Evolutionary conservation across 2,329 filamentous ascomycete species (phyloP), one percentile per base, ranked within the genome.

Genomic region (Plenodomus biglobosus): DNA sequence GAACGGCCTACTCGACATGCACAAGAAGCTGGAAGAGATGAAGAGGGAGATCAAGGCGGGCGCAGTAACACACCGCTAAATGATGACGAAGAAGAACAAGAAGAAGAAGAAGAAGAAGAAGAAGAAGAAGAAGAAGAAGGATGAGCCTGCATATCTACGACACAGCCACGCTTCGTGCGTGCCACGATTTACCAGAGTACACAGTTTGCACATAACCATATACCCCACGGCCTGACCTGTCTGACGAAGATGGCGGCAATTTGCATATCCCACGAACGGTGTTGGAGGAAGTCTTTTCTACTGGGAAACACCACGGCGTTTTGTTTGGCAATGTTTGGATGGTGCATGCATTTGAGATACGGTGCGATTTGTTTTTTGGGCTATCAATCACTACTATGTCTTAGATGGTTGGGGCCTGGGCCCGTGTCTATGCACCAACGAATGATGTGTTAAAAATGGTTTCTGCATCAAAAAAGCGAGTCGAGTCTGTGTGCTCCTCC

Each of bases 81-180:
- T 37, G 32, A 46, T 19, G 18, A 48, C 20, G 27, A 16, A 10
- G 27, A 32, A 10, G 27, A 32, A 32, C 30, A 32, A 35, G 37
- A n/a, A 75, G 55, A 80, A 83, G 78, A 85, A 85, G 72, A 69
- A 75, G 50, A 79, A 83, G 62, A 84, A n/a, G n/a, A n/a, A n/a
- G n/a, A n/a, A n/a, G n/a, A n/a, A n/a, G n/a, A n/a, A n/a, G n/a
- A n/a, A 24, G 22, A 6, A 24, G 22, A 24, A 24, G 22, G 11
- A 24, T 11, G 22, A 24, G 6, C 27, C 11, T 32, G 27, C 27
- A 38, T 30, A 35, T 35, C 38, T 22, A 44, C 43, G 32, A 47
- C 27, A 43, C 45, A 39, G 38, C 40, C 38, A 44, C 51, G 50
- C 48, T 27, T 38, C 34, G 48, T 35, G 48, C 49, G 46, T 45